Evolutionary conservation across 352 stramenopile species (phyloP).

Genomic region (Phytophthora idaei): DNA sequence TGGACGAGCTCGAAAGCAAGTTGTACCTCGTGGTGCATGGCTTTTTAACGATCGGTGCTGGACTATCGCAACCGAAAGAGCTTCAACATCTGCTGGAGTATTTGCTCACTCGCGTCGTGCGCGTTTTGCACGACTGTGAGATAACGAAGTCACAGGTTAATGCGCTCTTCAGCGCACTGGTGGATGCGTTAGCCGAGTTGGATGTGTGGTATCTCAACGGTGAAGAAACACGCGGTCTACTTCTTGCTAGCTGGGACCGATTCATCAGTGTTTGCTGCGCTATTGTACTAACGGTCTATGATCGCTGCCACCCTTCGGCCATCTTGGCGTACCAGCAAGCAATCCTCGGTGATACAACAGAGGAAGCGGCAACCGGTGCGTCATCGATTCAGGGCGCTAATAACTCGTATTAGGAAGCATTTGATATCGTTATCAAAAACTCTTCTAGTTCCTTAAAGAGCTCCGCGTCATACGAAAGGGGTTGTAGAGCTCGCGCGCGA

Average conservation of each 20-base stretch:
- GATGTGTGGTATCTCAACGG: constrained; percentile 81
- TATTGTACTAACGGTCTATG: constrained; percentile 59
- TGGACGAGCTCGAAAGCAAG: constrained; percentile 50
- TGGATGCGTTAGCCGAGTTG: constrained; percentile 67
- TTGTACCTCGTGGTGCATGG: constrained; percentile 71
- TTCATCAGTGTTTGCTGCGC: constrained; percentile 72
- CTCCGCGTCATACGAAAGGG: constrained; percentile 5
- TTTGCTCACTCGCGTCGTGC: constrained; percentile 61
- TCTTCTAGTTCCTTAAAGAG: neutral
- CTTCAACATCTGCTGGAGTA: constrained; percentile 74
- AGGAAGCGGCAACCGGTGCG: constrained; percentile 1
- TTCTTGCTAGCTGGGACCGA: constrained; percentile 75
- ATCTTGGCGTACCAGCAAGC: constrained; percentile 18
- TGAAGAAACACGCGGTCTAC: constrained; percentile 52
- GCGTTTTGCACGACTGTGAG: constrained; percentile 65
- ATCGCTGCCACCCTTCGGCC: constrained; percentile 38
- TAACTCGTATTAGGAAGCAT: constrained; percentile 9
- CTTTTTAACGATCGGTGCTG: constrained; percentile 73
- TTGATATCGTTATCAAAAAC: neutral
- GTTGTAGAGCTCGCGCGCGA: neutral
- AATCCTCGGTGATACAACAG: constrained; percentile 1
- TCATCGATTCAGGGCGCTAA: constrained; percentile 8
- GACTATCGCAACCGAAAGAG: constrained; percentile 78
- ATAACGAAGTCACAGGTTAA: constrained; percentile 48
- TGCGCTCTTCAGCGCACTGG: constrained; percentile 65